Evolutionary conservation across 2,329 filamentous ascomycete genomes (phyloP).

Genomic region (Alternaria atra): DNA sequence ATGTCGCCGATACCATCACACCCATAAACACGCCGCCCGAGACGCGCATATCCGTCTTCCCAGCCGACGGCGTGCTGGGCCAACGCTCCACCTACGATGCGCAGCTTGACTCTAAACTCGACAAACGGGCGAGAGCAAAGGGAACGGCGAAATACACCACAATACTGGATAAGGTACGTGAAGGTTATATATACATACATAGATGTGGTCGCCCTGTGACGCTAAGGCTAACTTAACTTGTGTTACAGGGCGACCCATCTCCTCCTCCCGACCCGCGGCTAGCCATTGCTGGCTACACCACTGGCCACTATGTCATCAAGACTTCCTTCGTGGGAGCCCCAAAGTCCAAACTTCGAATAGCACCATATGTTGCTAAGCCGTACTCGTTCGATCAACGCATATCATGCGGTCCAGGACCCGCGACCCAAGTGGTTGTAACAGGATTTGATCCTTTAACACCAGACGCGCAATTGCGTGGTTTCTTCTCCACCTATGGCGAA

Average conservation of each 20-base stretch:
- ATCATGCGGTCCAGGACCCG: constrained; percentile 87
- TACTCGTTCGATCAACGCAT: constrained; percentile 84
- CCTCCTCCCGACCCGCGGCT: constrained; percentile 84
- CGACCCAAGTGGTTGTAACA: constrained; percentile 90
- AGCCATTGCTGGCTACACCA: constrained; percentile 68
- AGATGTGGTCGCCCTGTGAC: constrained; percentile 53
- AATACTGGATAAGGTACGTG: constrained; percentile 59
- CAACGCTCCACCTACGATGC: constrained; percentile 70
- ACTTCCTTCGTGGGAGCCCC: constrained; percentile 67
- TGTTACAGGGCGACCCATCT: constrained; percentile 77
- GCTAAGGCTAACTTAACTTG: constrained; percentile 54
- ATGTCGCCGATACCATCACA: constrained; percentile 60
- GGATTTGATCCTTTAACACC: constrained; percentile 92
- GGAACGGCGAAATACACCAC: constrained; percentile 59
- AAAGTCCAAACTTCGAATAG: constrained; percentile 74
- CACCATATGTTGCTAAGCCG: constrained; percentile 81
- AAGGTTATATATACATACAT: constrained; percentile 39
- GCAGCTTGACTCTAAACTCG: constrained; percentile 65
- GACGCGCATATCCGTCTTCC: constrained; percentile 58
- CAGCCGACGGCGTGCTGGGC: constrained; percentile 64
- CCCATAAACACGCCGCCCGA: constrained; percentile 56
- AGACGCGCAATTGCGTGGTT: constrained; percentile 77
- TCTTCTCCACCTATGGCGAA: constrained; percentile 84
- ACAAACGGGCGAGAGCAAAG: constrained; percentile 60
- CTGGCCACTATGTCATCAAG: constrained; percentile 57